Base-by-base conservation (phyloP, 345 rosid species). In the Iberis pinnata region DNA sequence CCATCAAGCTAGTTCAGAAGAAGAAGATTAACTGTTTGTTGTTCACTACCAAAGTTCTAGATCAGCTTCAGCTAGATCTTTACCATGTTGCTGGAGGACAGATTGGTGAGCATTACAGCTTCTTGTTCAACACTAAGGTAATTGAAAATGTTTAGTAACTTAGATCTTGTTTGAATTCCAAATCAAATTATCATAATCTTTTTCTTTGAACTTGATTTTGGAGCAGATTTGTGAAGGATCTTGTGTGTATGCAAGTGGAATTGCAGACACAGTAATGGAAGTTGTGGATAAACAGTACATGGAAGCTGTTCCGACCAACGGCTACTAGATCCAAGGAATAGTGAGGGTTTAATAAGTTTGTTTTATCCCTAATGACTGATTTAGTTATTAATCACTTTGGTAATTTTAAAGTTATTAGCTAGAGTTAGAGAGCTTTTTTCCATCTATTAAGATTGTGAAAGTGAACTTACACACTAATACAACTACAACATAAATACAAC, bases 11-110 rank as follows among this genome's bases (percentile, higher is more conserved):
- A 15, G 69, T 87, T 3, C 96, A 81, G 76, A 70, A 83, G 57
- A 87, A 84, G 79, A 83, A 76, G 70, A 77, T 72, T 37, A 77
- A 88, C 50, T 80, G 90, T 70, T 64, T 88, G 80, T 65, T 82
- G 56, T 65, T 57, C 53, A 81, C 80, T 1, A 79, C 90, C 43
- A 82, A 67, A 74, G 77, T 77, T 26, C 95, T 88, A 16, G 86
- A 84, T 18, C 82, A 84, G 53, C 88, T 88, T 43, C 81, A 73
- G 61, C 64, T 88, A 9, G 95, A 84, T 61, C 79, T 82, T 33
- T 86, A 80, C 57, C 94, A 79, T 61, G 86, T 80, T 57, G 94
- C 83, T 2, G 88, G 96, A 20, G 95, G 94, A 40, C 88, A 77
- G 29, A 71, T 80, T 54, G 96, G 94, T 20, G 90, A 88, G 17